A percentile compares a stretch with the other conserved stretches of the same genome.
Conservation (phyloP, 495 filamentous ascomycete species). For the Sordaria brevicollis region DNA sequence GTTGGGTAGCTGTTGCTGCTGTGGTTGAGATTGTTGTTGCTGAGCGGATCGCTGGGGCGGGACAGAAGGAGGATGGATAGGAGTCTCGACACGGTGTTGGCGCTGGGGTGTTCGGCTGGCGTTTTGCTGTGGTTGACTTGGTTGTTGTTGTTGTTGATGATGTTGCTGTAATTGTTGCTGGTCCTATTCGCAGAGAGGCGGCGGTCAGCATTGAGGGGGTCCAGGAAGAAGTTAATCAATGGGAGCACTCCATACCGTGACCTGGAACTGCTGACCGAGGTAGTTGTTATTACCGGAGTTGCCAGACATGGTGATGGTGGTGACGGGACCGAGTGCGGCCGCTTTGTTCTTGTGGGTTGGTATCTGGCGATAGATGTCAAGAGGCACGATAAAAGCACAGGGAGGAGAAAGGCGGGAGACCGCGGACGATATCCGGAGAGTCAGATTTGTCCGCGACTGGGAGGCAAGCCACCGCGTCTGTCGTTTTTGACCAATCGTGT, state of each 20-base stretch:
- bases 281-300: not conserved
- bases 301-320: not conserved
- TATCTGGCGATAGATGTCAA: not conserved
- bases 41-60: slow-evolving; percentile 2
- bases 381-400: slow-evolving; percentile 1
- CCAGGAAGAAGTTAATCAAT: not conserved
- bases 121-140: not conserved
- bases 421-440: slow-evolving; percentile 1
- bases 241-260: not conserved
- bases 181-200: not conserved
- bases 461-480: not conserved
- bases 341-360: not conserved
- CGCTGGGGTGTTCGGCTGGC: not conserved
- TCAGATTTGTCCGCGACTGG: not conserved
- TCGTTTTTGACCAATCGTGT: not conserved
- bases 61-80: slow-evolving; percentile 11
- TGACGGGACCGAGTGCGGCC: not conserved
- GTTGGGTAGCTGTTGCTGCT: slow-evolving; percentile 5
- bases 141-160: not conserved
- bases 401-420: not conserved
- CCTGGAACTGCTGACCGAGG: slow-evolving; percentile 4
- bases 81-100: slow-evolving; percentile 6
- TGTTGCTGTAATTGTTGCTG: not conserved
- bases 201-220: not conserved
- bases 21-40: slow-evolving; percentile 8